Percentiles rank a stretch among this genome's conserved stretches.
These are phyloP conservation scores for Gillenia trifoliata DNA, from an alignment of 306 rosid species.

Conservation along the genomic window DNA sequence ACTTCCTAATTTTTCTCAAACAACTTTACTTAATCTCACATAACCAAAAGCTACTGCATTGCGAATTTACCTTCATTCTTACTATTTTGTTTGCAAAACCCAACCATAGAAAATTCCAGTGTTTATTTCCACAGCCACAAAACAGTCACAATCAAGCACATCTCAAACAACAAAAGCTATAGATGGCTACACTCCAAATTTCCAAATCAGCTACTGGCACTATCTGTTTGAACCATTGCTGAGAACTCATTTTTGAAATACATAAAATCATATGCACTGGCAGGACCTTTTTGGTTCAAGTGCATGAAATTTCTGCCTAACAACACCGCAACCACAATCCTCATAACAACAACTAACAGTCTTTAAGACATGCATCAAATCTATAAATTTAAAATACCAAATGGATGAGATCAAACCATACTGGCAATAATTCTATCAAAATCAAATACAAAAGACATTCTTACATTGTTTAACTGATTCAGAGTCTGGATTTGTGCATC, in stretches of 20 bases:
- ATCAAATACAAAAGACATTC: background rate
- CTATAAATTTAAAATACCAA: background rate
- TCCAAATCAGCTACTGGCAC: no score
- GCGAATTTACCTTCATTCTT: no score
- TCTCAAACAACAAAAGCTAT: background rate
- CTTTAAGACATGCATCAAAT: background rate
- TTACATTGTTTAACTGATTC: slow-evolving; percentile 34
- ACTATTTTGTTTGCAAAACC: background rate
- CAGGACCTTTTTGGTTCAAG: background rate
- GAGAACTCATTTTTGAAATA: no score
- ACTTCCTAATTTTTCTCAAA: background rate
- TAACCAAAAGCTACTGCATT: no score
- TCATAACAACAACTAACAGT: background rate
- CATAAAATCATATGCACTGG: background rate
- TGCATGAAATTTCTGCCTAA: background rate
- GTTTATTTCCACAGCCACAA: background rate
- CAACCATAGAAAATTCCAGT: background rate
- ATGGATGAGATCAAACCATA: background rate
- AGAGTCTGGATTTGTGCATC: slow-evolving; percentile 18
- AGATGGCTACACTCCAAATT: background rate
- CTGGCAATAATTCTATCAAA: background rate
- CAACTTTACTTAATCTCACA: no score
- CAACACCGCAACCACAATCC: background rate
- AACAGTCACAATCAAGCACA: background rate
- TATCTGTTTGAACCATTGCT: background rate